Evolutionary conservation across 1,139 yeast species (phyloP).

Genomic region (Geotrichum candidum): DNA sequence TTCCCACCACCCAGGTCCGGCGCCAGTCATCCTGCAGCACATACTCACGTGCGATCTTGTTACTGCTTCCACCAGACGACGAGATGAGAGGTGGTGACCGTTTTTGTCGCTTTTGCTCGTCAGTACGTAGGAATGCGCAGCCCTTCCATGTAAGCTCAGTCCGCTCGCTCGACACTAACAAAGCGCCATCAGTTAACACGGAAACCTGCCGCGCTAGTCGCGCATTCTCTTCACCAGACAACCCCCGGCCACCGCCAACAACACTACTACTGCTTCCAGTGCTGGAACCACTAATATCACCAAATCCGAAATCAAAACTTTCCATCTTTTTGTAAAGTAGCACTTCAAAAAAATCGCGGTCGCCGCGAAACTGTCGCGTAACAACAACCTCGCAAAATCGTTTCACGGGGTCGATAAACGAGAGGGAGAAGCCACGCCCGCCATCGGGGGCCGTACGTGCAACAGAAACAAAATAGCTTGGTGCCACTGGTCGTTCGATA

Average conservation of each 20-base stretch:
- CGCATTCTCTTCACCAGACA: constrained; percentile 1
- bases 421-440: constrained; percentile 2
- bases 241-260: neutral
- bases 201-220: constrained; percentile 1
- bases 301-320: constrained; percentile 4
- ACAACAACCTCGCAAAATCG: neutral
- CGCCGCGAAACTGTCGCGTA: constrained; percentile 1
- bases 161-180: neutral
- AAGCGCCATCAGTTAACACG: neutral
- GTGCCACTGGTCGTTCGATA: neutral
- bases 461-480: constrained; percentile 4
- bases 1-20: constrained; percentile 6
- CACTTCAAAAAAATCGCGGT: constrained; percentile 1
- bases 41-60: neutral
- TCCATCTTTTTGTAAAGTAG: neutral
- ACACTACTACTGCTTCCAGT: neutral
- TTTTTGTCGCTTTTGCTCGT: neutral
- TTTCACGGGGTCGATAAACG: constrained; percentile 1
- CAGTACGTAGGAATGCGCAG: neutral
- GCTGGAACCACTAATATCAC: neutral
- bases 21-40: constrained; percentile 7
- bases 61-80: neutral
- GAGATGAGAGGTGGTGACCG: neutral
- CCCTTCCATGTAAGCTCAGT: constrained; percentile 1
- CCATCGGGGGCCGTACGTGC: neutral